Evolutionary conservation across 2,329 filamentous ascomycete species (phyloP).

Genomic region (Paecilomyces fulvus): DNA sequence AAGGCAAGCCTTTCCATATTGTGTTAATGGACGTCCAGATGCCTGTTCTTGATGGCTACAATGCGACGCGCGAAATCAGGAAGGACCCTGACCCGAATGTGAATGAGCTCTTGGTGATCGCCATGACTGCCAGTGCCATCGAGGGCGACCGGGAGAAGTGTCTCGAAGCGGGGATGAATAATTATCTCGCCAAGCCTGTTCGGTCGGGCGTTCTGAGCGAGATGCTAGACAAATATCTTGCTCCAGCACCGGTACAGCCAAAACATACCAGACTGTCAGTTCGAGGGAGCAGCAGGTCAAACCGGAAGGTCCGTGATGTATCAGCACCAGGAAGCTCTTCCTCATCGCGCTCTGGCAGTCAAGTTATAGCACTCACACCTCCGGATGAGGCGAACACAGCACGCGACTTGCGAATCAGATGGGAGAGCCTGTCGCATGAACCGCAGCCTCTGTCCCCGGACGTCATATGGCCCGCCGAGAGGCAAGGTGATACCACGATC

Average conservation of each 20-base stretch:
- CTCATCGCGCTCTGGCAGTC: constrained; percentile 18
- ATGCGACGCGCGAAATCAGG: constrained; percentile 76
- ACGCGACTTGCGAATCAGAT: neutral
- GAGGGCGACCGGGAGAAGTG: constrained; percentile 93
- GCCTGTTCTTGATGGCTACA: constrained; percentile 87
- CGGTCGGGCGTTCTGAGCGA: constrained; percentile 75
- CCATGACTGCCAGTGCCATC: constrained; percentile 94
- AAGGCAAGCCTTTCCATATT: constrained; percentile 74
- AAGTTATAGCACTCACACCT: constrained; percentile 1
- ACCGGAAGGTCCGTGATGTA: constrained; percentile 13
- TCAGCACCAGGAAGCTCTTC: constrained; percentile 17
- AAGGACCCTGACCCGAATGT: constrained; percentile 68
- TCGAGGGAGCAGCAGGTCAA: constrained; percentile 20
- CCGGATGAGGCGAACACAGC: neutral
- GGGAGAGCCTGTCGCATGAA: neutral
- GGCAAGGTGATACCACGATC: neutral
- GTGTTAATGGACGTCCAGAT: constrained; percentile 96
- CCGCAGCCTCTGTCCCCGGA: neutral
- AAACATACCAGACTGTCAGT: constrained; percentile 21
- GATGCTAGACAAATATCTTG: constrained; percentile 65
- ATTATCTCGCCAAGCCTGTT: constrained; percentile 94
- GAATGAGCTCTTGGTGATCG: constrained; percentile 79
- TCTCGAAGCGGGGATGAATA: constrained; percentile 93
- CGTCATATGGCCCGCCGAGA: neutral
- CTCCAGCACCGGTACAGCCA: constrained; percentile 36